These are phyloP conservation scores for Coniella vitis DNA, from an alignment of 2,329 filamentous ascomycete genomes.

Conservation along the genomic window DNA sequence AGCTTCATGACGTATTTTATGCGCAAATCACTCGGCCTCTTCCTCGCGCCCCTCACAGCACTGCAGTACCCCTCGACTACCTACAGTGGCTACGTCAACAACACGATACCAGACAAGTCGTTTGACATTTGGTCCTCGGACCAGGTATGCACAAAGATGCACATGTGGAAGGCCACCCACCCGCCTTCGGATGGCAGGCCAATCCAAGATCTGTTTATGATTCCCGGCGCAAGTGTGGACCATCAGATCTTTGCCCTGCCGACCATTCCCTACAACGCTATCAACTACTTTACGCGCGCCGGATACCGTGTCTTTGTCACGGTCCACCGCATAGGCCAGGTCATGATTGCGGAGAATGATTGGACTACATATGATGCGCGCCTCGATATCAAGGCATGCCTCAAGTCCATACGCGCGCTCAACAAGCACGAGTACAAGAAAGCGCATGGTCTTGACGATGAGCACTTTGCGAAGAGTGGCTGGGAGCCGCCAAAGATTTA, in stretches of 20 bases:
- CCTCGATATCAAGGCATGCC: constrained; percentile 50
- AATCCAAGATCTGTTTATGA: constrained; percentile 49
- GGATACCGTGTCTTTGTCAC: constrained; percentile 55
- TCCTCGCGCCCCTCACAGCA: constrained; percentile 46
- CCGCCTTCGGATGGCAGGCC: constrained; percentile 24
- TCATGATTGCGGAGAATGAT: constrained; percentile 41
- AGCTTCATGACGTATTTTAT: constrained; percentile 52
- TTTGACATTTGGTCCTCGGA: constrained; percentile 43
- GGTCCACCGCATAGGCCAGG: constrained; percentile 51
- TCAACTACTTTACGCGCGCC: constrained; percentile 54
- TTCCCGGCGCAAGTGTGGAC: constrained; percentile 57
- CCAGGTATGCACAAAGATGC: constrained; percentile 43
- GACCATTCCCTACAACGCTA: constrained; percentile 55
- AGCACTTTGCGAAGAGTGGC: neutral
- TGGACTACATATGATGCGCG: constrained; percentile 56
- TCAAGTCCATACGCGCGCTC: constrained; percentile 43
- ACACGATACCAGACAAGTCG: constrained; percentile 36
- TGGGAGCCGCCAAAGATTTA: constrained; percentile 37
- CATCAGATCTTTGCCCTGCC: constrained; percentile 57
- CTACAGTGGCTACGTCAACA: constrained; percentile 46
- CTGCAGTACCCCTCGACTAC: constrained; percentile 47
- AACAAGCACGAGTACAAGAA: constrained; percentile 23
- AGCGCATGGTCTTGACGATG: constrained; percentile 7
- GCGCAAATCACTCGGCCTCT: constrained; percentile 43
- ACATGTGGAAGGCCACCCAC: constrained; percentile 50